Evolutionary conservation across 176 grass and related monocot species (phyloP).

Genomic region (Panicum miliaceum): DNA sequence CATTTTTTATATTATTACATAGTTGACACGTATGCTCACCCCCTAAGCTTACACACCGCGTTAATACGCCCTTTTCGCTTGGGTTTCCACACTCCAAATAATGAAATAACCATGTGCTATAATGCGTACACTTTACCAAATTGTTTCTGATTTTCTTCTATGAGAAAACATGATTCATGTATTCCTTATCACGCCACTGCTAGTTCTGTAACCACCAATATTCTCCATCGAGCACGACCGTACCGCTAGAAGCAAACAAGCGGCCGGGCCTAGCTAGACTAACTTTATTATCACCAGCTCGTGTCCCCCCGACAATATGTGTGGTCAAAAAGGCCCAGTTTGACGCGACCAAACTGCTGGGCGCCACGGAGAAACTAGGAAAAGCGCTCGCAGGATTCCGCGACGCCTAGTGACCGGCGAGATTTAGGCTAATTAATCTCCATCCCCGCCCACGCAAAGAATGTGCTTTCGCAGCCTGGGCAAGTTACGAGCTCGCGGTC

Average conservation of each 20-base stretch:
- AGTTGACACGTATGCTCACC: too few relatives aligned
- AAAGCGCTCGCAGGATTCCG: conserved; percentile 14
- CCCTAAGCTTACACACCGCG: too few relatives aligned
- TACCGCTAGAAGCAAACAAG: not conserved
- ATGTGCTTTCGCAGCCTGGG: conserved; percentile 10
- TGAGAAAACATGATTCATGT: not conserved
- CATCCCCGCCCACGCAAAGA: conserved; percentile 30
- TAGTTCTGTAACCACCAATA: not conserved
- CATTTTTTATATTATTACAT: too few relatives aligned
- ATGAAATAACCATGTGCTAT: too few relatives aligned
- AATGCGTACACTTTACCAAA: not conserved
- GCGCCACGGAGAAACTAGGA: not conserved
- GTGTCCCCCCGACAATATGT: not conserved
- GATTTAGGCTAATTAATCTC: not conserved
- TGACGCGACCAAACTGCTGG: conserved; percentile 16
- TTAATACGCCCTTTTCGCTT: too few relatives aligned
- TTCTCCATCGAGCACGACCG: not conserved
- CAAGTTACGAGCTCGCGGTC: not conserved
- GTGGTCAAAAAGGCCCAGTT: conserved; percentile 23
- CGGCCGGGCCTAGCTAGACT: not conserved
- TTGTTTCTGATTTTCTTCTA: not conserved
- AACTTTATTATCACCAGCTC: not conserved
- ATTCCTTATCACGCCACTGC: not conserved
- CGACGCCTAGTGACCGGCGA: too few relatives aligned
- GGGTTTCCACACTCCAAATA: not conserved